Base-by-base conservation (phyloP, 371 early-diverging fungal genomes). In the Synchytrium microbalum region DNA sequence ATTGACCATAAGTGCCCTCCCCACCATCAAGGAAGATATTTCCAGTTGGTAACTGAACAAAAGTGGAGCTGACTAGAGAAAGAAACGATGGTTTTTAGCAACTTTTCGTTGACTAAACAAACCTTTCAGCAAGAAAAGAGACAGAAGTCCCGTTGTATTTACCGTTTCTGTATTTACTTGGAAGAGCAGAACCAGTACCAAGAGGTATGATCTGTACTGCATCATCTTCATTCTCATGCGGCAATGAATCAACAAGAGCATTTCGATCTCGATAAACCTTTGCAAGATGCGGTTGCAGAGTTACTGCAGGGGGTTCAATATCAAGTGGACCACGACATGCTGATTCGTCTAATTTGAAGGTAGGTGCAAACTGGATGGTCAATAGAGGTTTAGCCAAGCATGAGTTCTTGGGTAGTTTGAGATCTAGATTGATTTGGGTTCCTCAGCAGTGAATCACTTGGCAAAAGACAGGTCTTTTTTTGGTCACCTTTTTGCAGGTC, bases 151-250 rank as follows among this genome's bases (percentile, higher is more conserved):
- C 55, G 73, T 69, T 60, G 26, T 60, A 26, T 55, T 76, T 85
- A 86, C 93, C 96, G 75, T 99, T 99, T 73, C 99, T 81, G 75
- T 91, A 91, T 67, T 90, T 90, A n/a, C 92, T 89, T 1, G 99
- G 99, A 33, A 95, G 76, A 0, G 98, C 87, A 24, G 99, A 93
- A 5, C 96, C 99, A 0, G 99, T 99, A 10, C 99, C 99, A 5
- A 94, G 82, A 0, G 95, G 84, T 16, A 88, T 82, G 19, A 89
- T 63, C 32, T 13, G 19, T 19, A 59, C 33, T 29, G 10, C 59
- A 13, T 32, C 32, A 16, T 28, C 25, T n/a, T n/a, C n/a, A n/a
- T n/a, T n/a, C n/a, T n/a, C n/a, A n/a, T n/a, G n/a, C n/a, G n/a
- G n/a, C n/a, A n/a, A n/a, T 13, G 13, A 25, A 28, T 55, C 28